These are phyloP conservation scores for Agaricus sinodeliciosus DNA, from an alignment of 768 basidiomycete species.

Conservation along the genomic window DNA sequence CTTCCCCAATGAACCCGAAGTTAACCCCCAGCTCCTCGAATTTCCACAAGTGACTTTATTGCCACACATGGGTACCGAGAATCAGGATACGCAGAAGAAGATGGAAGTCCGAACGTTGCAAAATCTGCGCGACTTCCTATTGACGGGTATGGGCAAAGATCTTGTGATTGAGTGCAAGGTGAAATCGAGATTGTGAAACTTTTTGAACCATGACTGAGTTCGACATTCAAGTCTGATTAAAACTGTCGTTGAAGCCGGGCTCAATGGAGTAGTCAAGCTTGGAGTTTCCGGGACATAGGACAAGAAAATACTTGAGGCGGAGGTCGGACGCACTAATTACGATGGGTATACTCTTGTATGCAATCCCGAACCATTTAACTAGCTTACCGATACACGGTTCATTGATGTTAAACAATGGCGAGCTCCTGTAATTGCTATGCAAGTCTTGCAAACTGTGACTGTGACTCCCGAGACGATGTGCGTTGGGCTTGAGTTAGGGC, in stretches of 20 bases:
- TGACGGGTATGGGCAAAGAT: conserved; percentile 57
- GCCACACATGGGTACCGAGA: conserved; percentile 91
- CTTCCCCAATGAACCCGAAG: conserved; percentile 76
- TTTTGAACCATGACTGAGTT: conserved; percentile 6
- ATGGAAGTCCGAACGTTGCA: conserved; percentile 85
- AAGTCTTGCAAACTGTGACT: conserved; percentile 3
- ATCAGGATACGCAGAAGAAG: conserved; percentile 66
- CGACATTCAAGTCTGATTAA: conserved; percentile 48
- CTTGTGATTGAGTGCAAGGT: conserved; percentile 53
- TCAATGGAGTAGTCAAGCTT: background rate
- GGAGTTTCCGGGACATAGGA: background rate
- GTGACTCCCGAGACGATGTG: background rate
- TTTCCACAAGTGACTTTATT: conserved; percentile 81
- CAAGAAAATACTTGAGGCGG: conserved; percentile 15
- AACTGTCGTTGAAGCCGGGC: background rate
- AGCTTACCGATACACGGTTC: background rate
- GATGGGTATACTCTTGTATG: background rate
- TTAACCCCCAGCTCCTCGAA: conserved; percentile 73
- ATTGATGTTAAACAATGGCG: background rate
- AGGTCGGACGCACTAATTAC: no score
- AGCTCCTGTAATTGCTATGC: background rate
- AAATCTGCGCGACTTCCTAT: conserved; percentile 69
- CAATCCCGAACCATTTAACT: background rate
- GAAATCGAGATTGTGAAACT: conserved; percentile 21
- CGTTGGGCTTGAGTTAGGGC: background rate